These are phyloP conservation scores for Rhynchospora tenuis DNA, from an alignment of 176 grass and related monocot genomes.

Conservation along the genomic window DNA sequence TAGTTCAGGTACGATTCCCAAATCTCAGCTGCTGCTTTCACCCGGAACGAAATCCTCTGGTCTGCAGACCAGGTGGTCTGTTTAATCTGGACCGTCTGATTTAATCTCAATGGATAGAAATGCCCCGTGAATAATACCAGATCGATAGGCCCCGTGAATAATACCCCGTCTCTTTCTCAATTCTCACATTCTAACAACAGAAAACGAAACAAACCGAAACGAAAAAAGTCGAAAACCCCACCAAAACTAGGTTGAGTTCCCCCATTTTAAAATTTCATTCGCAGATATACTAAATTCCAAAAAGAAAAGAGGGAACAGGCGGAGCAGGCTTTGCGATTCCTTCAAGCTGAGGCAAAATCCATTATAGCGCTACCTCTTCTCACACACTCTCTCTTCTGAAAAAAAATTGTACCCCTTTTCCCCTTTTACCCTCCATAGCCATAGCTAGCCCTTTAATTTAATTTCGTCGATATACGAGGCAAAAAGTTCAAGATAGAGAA, in stretches of 20 bases:
- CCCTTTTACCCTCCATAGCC: neutral
- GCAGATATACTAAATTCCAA: conserved; percentile 11
- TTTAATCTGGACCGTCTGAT: too few relatives aligned
- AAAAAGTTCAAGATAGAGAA: neutral
- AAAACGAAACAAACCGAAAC: conserved; percentile 23
- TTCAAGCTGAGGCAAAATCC: conserved; percentile 49
- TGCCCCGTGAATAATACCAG: too few relatives aligned
- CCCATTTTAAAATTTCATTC: neutral
- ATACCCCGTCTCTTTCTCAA: neutral
- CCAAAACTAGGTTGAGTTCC: neutral
- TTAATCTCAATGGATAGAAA: too few relatives aligned
- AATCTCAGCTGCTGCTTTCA: conserved; percentile 12
- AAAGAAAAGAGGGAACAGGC: conserved; percentile 16
- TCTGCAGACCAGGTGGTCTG: too few relatives aligned
- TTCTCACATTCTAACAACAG: conserved; percentile 4
- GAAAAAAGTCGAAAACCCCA: conserved; percentile 15
- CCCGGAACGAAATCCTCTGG: too few relatives aligned
- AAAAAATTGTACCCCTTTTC: conserved; percentile 6
- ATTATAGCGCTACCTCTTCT: conserved; percentile 18
- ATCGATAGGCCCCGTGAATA: too few relatives aligned
- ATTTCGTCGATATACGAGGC: neutral
- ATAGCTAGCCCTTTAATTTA: neutral
- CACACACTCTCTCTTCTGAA: conserved; percentile 26
- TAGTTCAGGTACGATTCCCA: neutral
- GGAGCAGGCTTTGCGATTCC: conserved; percentile 41